A percentile compares a stretch with the other conserved stretches of the same genome.
Evolutionary conservation across 2,329 filamentous ascomycete genomes (phyloP).

Genomic region (Claviceps digitariae): DNA sequence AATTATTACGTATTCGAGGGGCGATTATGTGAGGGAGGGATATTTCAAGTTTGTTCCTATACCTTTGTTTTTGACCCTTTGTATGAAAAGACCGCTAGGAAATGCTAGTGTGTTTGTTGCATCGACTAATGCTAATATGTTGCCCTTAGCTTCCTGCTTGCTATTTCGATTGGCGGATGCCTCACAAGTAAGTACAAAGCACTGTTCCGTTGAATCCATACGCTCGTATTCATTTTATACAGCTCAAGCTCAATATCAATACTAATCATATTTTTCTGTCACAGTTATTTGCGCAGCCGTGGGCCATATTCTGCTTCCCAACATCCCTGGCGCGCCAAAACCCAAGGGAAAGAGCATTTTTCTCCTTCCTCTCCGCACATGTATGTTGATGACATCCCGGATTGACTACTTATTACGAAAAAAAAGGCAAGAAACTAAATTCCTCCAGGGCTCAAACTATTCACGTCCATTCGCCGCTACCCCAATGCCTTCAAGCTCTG

Average conservation of each 20-base stretch:
- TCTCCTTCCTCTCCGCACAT: slow-evolving; percentile 9
- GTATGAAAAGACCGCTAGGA: background rate
- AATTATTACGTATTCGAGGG: slow-evolving; percentile 9
- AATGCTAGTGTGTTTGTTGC: background rate
- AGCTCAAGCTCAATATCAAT: background rate
- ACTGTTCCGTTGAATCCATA: background rate
- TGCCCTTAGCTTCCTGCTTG: slow-evolving; percentile 7
- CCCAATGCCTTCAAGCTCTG: slow-evolving; percentile 12
- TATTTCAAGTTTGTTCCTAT: slow-evolving; percentile 7
- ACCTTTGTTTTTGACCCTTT: background rate
- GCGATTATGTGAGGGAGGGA: slow-evolving; percentile 8
- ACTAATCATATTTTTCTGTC: background rate
- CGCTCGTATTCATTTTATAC: too few relatives aligned
- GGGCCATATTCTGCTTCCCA: slow-evolving; percentile 9
- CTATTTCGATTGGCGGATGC: slow-evolving; percentile 9
- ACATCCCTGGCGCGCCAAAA: slow-evolving; percentile 6
- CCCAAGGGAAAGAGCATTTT: slow-evolving; percentile 7
- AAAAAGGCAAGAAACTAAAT: background rate
- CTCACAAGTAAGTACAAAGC: slow-evolving; percentile 7
- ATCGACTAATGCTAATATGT: background rate
- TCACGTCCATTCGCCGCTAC: slow-evolving; percentile 9
- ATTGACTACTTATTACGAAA: background rate
- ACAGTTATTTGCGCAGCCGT: slow-evolving; percentile 7
- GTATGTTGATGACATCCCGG: slow-evolving; percentile 1
- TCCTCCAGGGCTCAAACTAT: slow-evolving; percentile 7